Evolutionary conservation across 768 basidiomycete species (phyloP).

Genomic region (Gloeostereum incarnatum): DNA sequence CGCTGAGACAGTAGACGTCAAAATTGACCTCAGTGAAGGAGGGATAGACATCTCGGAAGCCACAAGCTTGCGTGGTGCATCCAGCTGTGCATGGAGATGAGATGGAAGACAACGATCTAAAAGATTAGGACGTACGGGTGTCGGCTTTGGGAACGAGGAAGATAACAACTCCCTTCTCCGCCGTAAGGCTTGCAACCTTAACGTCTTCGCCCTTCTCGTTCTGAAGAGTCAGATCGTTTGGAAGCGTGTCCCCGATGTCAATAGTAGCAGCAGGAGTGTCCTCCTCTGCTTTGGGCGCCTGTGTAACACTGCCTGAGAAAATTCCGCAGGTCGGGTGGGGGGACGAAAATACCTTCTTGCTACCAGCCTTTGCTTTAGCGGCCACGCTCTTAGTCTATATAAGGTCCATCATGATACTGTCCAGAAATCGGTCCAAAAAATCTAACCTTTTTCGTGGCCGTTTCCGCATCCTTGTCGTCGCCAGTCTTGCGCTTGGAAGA

Average conservation of each 20-base stretch:
- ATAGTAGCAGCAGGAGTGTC: no score
- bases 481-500: no score
- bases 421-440: no score
- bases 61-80: constrained; percentile 90
- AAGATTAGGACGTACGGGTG: constrained; percentile 46
- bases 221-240: constrained; percentile 57
- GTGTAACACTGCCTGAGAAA: no score
- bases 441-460: no score
- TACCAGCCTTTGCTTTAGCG: no score
- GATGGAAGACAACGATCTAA: neutral
- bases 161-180: constrained; percentile 69
- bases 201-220: constrained; percentile 82
- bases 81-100: constrained; percentile 49
- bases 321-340: no score
- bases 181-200: constrained; percentile 51
- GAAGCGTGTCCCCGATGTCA: constrained; percentile 68
- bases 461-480: no score
- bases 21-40: constrained; percentile 65
- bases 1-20: constrained; percentile 78
- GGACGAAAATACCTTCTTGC: no score
- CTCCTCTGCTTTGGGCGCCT: no score
- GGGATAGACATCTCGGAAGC: constrained; percentile 76
- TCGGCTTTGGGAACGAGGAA: constrained; percentile 83
- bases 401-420: no score
- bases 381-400: no score